Evolutionary conservation across 225 moss, liverwort and hornwort genomes (phyloP), one percentile per base, ranked within the genome.

Genomic region (Polytrichum commune): DNA sequence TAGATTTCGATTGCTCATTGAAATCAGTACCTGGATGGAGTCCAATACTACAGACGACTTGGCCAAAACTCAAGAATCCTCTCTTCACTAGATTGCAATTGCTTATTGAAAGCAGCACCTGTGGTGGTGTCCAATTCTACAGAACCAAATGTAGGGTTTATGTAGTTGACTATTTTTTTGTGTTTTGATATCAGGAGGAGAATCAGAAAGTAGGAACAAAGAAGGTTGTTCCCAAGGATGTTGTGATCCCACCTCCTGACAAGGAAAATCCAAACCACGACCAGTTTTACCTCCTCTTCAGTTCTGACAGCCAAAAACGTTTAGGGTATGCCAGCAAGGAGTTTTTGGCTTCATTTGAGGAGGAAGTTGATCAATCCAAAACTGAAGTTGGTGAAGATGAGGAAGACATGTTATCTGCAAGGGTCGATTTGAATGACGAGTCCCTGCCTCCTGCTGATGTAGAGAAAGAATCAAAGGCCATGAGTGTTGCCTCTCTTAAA

Each of bases 341-440:
- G 67, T 73, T 75, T 76, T 62, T 82, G 63, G 90, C 85, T 27
- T 79, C 68, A 26, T 74, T 78, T 62, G 80, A 88, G 73, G 82
- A 79, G 60, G 90, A 84, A 33, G 82, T 80, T 56, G 84, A 80
- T 56, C 87, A 80, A 66, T 53, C 38, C 27, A 84, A 84, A 69
- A 74, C 76, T 53, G 84, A 80, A 26, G 72, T 69, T 20, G 69
- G 85, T 33, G 84, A 85, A 65, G 90, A 87, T 54, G 85, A 91
- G 72, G 83, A 79, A 65, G 85, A 82, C 69, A 61, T 72, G 55
- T 66, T 81, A 72, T 85, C 81, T 58, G 69, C 74, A 26, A 77
- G 71, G 73, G 76, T 69, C 24, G 71, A 69, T 29, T 83, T 83
- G 80, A 84, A 79, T 78, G 86, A 90, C 30, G 86, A 81, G 27